Evolutionary conservation across 225 moss, liverwort and hornwort species (phyloP).

Genomic region (Thuidium tamariscinum): DNA sequence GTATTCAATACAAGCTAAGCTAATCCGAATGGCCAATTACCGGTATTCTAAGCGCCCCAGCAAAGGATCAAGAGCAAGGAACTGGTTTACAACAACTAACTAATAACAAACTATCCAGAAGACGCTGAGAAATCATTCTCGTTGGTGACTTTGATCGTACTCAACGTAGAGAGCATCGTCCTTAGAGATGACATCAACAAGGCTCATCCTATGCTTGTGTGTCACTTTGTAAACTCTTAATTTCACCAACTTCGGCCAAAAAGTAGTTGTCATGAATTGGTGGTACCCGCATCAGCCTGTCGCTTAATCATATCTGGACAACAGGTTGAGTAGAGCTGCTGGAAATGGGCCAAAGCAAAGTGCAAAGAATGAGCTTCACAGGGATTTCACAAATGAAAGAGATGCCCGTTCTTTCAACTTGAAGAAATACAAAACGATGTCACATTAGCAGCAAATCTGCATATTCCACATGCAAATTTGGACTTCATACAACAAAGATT

Average conservation of each 20-base stretch:
- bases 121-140: slow-evolving; percentile 9
- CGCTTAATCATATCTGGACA: slow-evolving; percentile 55
- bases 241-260: slow-evolving; percentile 62
- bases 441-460: background rate
- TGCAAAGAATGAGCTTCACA: background rate
- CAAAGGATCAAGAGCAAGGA: background rate
- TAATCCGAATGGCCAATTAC: background rate
- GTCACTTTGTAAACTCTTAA: slow-evolving; percentile 58
- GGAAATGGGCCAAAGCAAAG: background rate
- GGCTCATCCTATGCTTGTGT: slow-evolving; percentile 65
- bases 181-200: slow-evolving; percentile 44
- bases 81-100: background rate
- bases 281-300: slow-evolving; percentile 63
- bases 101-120: background rate
- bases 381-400: background rate
- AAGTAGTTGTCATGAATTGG: slow-evolving; percentile 73
- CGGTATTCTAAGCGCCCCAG: background rate
- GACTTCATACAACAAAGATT: background rate
- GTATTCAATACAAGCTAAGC: background rate
- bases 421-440: background rate
- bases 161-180: slow-evolving; percentile 69
- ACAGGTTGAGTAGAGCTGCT: slow-evolving; percentile 9
- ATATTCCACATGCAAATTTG: background rate
- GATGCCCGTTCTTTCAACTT: background rate
- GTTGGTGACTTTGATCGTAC: slow-evolving; percentile 58